Percentiles rank a stretch among this genome's conserved stretches.
Evolutionary conservation across 2,329 filamentous ascomycete genomes (phyloP).

Genomic region (Botrytis fabae): DNA sequence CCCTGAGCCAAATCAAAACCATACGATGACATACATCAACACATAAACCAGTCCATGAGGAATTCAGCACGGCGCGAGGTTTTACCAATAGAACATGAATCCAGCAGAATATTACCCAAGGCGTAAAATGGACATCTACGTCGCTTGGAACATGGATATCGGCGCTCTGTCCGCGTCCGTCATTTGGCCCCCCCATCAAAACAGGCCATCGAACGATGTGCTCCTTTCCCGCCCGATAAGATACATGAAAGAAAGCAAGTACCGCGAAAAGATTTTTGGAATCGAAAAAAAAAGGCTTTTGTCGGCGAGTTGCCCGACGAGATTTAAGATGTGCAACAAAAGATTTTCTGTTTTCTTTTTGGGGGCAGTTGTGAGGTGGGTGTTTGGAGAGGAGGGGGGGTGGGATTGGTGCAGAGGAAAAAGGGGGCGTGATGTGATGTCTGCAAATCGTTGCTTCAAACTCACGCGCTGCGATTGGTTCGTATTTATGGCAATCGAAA

Average conservation of each 20-base stretch:
- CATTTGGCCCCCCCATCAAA: neutral
- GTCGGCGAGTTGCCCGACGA: conserved; percentile 7
- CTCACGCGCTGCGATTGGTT: neutral
- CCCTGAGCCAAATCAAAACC: neutral
- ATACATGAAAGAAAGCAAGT: too few species aligned
- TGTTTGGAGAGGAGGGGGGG: too few species aligned
- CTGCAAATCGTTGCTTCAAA: neutral
- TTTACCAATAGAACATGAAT: neutral
- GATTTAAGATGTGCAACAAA: conserved; percentile 11
- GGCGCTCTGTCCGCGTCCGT: conserved; percentile 12
- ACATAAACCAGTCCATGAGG: neutral
- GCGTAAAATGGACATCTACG: neutral
- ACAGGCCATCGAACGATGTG: neutral
- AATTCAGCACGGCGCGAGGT: neutral
- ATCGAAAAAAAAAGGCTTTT: neutral
- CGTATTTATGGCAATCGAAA: neutral
- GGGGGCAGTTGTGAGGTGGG: neutral
- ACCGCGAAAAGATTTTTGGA: neutral
- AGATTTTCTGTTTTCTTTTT: neutral
- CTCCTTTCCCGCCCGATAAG: neutral
- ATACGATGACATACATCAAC: neutral
- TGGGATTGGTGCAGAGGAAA: neutral
- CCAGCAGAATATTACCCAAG: neutral
- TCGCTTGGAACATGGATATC: neutral
- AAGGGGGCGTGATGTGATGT: neutral